A percentile compares a stretch with the other conserved stretches of the same genome.
phyloP scores from a whole-genome alignment of 805 yeast genomes.

The Metschnikowia shivogae region DNA sequence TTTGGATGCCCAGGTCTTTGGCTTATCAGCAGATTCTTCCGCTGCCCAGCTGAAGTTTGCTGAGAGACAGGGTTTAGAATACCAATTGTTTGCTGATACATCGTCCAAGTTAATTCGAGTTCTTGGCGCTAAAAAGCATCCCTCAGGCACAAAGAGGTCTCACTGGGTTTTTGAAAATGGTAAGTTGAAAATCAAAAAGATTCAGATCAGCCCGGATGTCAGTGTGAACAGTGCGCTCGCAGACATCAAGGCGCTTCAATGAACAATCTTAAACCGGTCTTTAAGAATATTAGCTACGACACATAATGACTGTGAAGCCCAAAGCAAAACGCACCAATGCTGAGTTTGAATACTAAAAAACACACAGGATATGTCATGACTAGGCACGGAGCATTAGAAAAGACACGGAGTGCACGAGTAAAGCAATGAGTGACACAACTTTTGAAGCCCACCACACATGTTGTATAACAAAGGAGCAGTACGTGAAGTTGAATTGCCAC shows the following conservation, averaged over 20 bases:
- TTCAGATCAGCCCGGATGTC: slow-evolving; percentile 48
- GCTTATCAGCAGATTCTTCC: slow-evolving; percentile 80
- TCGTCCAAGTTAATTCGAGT: slow-evolving; percentile 59
- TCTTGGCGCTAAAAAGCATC: slow-evolving; percentile 80
- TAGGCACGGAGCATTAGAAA: neutral
- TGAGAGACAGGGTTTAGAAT: slow-evolving; percentile 68
- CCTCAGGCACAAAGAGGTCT: slow-evolving; percentile 78
- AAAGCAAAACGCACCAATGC: neutral
- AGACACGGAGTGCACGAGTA: slow-evolving; percentile 26
- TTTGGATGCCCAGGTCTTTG: slow-evolving; percentile 60
- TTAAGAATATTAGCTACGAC: neutral
- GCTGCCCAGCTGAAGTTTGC: slow-evolving; percentile 74
- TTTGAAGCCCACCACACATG: slow-evolving; percentile 96
- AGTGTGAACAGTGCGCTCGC: slow-evolving; percentile 58
- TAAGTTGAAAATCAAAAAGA: slow-evolving; percentile 48
- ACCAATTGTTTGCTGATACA: slow-evolving; percentile 75
- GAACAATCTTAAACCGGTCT: neutral
- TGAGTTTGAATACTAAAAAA: too few species aligned
- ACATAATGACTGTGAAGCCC: neutral
- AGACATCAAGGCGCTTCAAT: slow-evolving; percentile 23
- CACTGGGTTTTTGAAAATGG: slow-evolving; percentile 90
- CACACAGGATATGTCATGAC: too few species aligned
- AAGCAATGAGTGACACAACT: slow-evolving; percentile 33
- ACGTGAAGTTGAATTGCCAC: slow-evolving; percentile 67
- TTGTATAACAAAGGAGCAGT: slow-evolving; percentile 82